phyloP scores from a whole-genome alignment of 2,329 filamentous ascomycete genomes.

The Sporothrix sp. region DNA sequence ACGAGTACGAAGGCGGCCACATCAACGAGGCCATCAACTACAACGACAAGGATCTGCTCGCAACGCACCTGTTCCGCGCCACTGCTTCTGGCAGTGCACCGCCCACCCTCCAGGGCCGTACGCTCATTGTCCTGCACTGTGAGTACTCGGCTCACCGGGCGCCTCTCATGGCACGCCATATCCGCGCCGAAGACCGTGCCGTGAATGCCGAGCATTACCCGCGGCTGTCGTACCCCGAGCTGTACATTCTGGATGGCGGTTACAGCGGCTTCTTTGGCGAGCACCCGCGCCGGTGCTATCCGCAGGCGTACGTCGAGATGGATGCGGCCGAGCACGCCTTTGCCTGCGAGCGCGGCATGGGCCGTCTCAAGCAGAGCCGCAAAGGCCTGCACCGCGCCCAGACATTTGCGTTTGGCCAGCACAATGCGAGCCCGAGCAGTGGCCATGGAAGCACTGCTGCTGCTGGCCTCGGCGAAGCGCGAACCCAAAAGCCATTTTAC shows the following conservation, averaged over 20 bases:
- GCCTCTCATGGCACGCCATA: slow-evolving; percentile 88
- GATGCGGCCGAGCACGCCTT: slow-evolving; percentile 80
- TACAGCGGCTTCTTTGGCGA: slow-evolving; percentile 87
- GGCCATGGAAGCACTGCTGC: background rate
- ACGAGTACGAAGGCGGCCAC: slow-evolving; percentile 94
- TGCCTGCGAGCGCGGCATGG: slow-evolving; percentile 90
- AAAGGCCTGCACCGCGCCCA: slow-evolving; percentile 78
- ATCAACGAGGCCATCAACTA: slow-evolving; percentile 91
- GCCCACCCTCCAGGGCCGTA: slow-evolving; percentile 52
- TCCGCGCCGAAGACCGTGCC: slow-evolving; percentile 79
- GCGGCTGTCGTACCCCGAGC: slow-evolving; percentile 83
- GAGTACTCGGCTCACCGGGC: slow-evolving; percentile 97
- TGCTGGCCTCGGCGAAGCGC: slow-evolving; percentile 17
- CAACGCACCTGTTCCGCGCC: slow-evolving; percentile 64
- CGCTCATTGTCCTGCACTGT: slow-evolving; percentile 88
- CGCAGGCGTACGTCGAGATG: slow-evolving; percentile 97
- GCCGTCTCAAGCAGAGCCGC: slow-evolving; percentile 76
- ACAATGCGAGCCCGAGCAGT: slow-evolving; percentile 28
- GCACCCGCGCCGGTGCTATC: slow-evolving; percentile 73
- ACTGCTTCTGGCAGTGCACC: background rate
- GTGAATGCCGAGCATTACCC: slow-evolving; percentile 82
- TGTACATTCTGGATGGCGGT: slow-evolving; percentile 93
- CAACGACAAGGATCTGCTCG: slow-evolving; percentile 87
- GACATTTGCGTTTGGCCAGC: slow-evolving; percentile 89
- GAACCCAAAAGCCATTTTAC: slow-evolving; percentile 20